Conservation (phyloP, 2,329 filamentous ascomycete genomes). For the Lachnum nothofagi region DNA sequence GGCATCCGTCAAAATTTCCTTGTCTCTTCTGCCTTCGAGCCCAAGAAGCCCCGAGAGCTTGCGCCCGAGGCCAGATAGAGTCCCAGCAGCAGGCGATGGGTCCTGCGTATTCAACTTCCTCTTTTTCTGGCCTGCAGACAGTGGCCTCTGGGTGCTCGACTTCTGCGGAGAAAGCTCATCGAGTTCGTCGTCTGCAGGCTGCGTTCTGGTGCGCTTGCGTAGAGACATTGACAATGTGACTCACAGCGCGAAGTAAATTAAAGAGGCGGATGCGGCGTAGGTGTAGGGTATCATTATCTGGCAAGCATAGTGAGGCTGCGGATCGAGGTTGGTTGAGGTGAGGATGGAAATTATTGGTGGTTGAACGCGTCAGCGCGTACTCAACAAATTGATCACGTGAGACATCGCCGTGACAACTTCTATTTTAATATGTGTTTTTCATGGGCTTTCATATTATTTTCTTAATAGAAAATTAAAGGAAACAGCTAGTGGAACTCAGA, state of each 20-base stretch:
- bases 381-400: no score
- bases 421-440: no score
- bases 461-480: no score
- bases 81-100: conserved; percentile 2
- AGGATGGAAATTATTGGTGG: no score
- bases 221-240: conserved; percentile 5
- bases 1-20: conserved; percentile 5
- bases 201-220: conserved; percentile 21
- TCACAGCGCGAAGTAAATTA: not conserved
- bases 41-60: not conserved
- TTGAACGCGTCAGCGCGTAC: no score
- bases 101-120: conserved; percentile 15
- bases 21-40: not conserved
- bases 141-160: conserved; percentile 1
- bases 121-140: conserved; percentile 14
- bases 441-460: no score
- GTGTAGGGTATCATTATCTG: not conserved
- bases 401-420: no score
- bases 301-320: no score
- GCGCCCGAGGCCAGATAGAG: not conserved
- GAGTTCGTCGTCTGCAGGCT: conserved; percentile 15
- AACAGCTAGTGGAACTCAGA: no score
- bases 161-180: conserved; percentile 17
- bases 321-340: no score
- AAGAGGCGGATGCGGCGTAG: not conserved